Conservation (phyloP, 176 grass and related monocot species). For the Cocos nucifera region DNA sequence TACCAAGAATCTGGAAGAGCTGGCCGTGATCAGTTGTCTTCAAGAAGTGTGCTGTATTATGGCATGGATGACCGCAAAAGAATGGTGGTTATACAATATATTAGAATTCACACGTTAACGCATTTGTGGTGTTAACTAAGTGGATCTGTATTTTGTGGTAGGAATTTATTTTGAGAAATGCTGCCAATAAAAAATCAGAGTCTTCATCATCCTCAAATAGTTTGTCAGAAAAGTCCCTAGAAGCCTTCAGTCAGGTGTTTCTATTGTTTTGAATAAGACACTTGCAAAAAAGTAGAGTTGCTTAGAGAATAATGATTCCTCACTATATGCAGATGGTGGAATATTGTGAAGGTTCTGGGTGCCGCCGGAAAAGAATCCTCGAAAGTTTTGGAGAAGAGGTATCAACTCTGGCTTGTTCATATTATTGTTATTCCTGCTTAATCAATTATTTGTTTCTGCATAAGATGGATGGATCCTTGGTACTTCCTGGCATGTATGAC, state of each 20-base stretch:
- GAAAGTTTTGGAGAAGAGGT: conserved; percentile 89
- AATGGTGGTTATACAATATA: conserved; percentile 53
- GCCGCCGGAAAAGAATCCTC: conserved; percentile 69
- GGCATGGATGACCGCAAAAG: conserved; percentile 68
- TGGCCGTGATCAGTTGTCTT: conserved; percentile 71
- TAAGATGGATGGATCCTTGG: no score
- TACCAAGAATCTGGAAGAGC: conserved; percentile 94
- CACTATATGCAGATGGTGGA: conserved; percentile 54
- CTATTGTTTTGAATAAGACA: conserved; percentile 7
- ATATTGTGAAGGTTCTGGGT: conserved; percentile 76
- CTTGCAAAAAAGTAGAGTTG: no score
- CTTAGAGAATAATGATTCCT: background rate
- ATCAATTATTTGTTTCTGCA: no score
- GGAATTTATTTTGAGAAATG: conserved; percentile 91
- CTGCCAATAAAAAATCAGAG: conserved; percentile 43
- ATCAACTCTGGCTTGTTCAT: no score
- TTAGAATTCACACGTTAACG: background rate
- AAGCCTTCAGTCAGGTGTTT: conserved; percentile 74
- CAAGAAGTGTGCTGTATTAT: conserved; percentile 83
- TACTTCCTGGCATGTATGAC: no score
- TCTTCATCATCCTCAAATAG: conserved; percentile 42
- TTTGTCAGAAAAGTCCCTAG: conserved; percentile 55
- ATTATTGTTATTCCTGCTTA: no score
- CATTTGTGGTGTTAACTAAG: conserved; percentile 19
- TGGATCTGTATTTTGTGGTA: conserved; percentile 21